Base-by-base conservation (phyloP, 306 rosid species). In the Vigna unguiculata region DNA sequence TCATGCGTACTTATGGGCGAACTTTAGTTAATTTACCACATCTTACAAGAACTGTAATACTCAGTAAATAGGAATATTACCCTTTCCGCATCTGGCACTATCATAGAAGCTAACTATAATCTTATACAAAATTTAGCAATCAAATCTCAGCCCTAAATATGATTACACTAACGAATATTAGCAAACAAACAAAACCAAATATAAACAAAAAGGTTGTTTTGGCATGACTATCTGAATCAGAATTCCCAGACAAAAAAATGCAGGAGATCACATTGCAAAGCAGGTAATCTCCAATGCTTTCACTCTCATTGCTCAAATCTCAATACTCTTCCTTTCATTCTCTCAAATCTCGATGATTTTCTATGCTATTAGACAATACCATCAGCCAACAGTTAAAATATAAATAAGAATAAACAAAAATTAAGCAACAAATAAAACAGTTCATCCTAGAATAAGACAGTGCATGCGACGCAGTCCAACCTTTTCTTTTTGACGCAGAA, bases 401-500 rank as follows among this genome's bases (percentile, higher is more conserved):
- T 58, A 55, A 61, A 22, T 8, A 36, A 51, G 63, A 22, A 53
- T 54, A 52, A 30, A 30, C 3, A 49, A 22, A 40, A 74, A 57
- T 36, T 24, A 61, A 49, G 36, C 20, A 60, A 40, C 32, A 69
- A 24, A 71, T 24, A 8, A 61, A 77, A 77, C 38, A 54, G 61
- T 53, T 28, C 30, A 59, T 22, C 16, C 47, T 21, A 61, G 11
- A 61, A 51, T 34, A 1, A 14, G 48, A 45, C 24, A 55, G 20
- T 10, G 6, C 24, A 28, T 34, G n/a, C 1, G 4, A 17, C 2
- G 2, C 6, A 34, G 28, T 15, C 63, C 76, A 30, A 88, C 96
- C 93, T 87, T 85, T 90, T 86, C 90, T 91, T 86, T 85, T 87
- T 63, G 86, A 8, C 1, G 83, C 83, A 63, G 92, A 64, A 64